phyloP scores from a whole-genome alignment of 2,329 filamentous ascomycete genomes.

The Xylariaceae sp. region DNA sequence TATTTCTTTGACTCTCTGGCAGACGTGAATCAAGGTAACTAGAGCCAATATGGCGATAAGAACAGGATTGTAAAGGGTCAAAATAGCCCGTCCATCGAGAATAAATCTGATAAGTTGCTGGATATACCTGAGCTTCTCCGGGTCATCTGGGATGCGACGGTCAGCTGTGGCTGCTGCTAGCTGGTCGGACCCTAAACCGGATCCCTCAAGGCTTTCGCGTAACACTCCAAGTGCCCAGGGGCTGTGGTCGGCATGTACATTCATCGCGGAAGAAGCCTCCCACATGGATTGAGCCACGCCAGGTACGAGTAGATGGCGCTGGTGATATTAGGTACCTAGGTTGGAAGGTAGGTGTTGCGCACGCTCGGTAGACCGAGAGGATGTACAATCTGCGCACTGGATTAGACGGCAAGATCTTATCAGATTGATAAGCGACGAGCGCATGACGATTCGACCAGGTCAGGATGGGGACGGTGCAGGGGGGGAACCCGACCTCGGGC shows the following conservation, averaged over 20 bases:
- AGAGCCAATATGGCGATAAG: conserved; percentile 25
- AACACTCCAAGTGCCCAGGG: conserved; percentile 18
- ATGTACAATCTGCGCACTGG: no score
- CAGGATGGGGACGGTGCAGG: no score
- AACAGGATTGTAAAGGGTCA: conserved; percentile 30
- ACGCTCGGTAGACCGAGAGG: no score
- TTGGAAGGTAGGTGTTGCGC: no score
- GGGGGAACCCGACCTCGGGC: no score
- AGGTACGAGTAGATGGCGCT: no score
- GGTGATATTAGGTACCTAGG: no score
- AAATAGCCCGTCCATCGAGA: conserved; percentile 29
- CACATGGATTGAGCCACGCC: neutral
- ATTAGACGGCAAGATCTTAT: conserved; percentile 17
- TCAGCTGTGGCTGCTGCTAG: neutral
- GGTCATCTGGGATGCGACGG: conserved; percentile 18
- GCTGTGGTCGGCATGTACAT: conserved; percentile 1
- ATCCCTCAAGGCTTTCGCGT: conserved; percentile 16
- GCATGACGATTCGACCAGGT: no score
- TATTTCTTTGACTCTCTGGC: conserved; percentile 15
- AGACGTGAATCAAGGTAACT: conserved; percentile 24
- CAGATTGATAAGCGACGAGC: conserved; percentile 24
- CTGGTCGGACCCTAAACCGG: conserved; percentile 6
- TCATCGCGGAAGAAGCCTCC: conserved; percentile 10
- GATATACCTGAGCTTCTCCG: conserved; percentile 32
- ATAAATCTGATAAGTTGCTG: conserved; percentile 27